Conservation (phyloP, 1,284 basidiomycete genomes). For the Irpex sp. region DNA sequence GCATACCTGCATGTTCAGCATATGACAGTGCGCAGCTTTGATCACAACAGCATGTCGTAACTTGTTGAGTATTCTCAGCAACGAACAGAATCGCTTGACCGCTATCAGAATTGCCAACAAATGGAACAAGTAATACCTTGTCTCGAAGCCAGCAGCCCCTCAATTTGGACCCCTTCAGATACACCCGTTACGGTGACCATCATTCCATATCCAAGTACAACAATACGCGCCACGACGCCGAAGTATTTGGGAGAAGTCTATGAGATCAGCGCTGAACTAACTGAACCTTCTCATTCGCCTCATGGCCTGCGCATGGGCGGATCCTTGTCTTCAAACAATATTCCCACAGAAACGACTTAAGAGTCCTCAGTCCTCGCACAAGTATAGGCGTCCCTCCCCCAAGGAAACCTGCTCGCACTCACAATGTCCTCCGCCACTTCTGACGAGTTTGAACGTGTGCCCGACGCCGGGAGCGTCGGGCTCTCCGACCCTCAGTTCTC, state of each 20-base stretch:
- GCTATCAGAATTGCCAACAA: no score
- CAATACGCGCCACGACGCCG: no score
- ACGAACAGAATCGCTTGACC: no score
- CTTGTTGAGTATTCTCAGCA: no score
- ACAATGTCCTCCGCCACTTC: not conserved
- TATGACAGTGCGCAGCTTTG: not conserved
- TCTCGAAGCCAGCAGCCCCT: not conserved
- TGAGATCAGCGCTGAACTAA: not conserved
- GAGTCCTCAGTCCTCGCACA: not conserved
- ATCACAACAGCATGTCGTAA: not conserved
- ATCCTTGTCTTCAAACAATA: no score
- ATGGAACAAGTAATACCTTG: not conserved
- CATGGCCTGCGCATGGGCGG: not conserved
- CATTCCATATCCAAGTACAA: not conserved
- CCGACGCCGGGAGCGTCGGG: constrained; percentile 29
- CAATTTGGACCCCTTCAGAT: not conserved
- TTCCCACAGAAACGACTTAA: not conserved
- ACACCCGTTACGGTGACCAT: not conserved
- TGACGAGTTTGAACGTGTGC: not conserved
- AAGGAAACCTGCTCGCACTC: not conserved
- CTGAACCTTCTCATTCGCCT: not conserved
- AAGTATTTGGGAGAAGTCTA: not conserved
- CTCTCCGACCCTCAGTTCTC: constrained; percentile 38
- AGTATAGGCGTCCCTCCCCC: no score
- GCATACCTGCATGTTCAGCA: not conserved